phyloP scores from a whole-genome alignment of 805 yeast genomes.

The Nakazawaea ishiwadae region DNA sequence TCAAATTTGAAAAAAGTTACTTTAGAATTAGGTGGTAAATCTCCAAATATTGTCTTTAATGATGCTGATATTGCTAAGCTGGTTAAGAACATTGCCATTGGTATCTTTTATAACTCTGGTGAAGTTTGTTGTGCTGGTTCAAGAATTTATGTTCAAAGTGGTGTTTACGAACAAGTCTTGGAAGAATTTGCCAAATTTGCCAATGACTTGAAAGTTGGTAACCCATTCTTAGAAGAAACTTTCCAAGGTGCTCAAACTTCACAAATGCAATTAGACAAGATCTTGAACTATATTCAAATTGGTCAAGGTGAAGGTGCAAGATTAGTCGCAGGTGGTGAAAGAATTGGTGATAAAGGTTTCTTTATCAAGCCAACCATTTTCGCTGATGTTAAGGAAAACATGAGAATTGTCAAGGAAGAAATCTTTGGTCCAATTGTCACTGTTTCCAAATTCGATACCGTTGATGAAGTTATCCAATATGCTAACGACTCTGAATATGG shows the following conservation, averaged over 20 bases:
- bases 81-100: conserved; percentile 67
- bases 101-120: conserved; percentile 92
- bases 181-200: conserved; percentile 52
- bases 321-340: conserved; percentile 65
- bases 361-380: conserved; percentile 71
- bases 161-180: conserved; percentile 73
- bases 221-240: conserved; percentile 73
- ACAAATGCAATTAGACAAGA: conserved; percentile 69
- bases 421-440: conserved; percentile 92
- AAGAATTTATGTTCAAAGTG: conserved; percentile 83
- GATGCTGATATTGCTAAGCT: conserved; percentile 81
- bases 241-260: conserved; percentile 95
- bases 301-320: conserved; percentile 86
- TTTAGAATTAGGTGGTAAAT: conserved; percentile 94
- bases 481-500: conserved; percentile 87
- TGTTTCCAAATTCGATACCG: conserved; percentile 72
- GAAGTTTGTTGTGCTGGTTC: conserved; percentile 96
- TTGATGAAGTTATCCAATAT: conserved; percentile 70
- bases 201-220: conserved; percentile 61
- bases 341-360: conserved; percentile 57
- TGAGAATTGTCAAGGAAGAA: conserved; percentile 72
- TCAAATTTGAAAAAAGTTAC: conserved; percentile 86
- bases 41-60: conserved; percentile 83
- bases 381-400: conserved; percentile 61
- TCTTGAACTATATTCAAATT: conserved; percentile 67